A percentile compares a stretch with the other conserved stretches of the same genome.
Conservation (phyloP, 75 land plant genomes). For the Pinus albicaulis region DNA sequence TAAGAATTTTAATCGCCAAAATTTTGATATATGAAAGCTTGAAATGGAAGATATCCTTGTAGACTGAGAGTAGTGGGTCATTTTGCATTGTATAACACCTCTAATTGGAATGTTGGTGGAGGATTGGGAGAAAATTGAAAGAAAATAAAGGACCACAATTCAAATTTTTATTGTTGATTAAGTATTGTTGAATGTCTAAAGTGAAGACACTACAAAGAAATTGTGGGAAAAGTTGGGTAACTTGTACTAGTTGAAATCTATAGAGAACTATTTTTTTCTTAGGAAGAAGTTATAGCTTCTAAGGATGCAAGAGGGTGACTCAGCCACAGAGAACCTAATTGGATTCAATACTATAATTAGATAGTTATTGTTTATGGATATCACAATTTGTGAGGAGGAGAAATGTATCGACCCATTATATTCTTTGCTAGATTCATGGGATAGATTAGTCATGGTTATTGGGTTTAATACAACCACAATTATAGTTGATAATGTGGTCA, state of each 20-base stretch:
- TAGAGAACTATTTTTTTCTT: background rate
- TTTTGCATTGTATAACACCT: too few relatives aligned
- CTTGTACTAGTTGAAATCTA: too few relatives aligned
- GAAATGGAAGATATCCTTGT: too few relatives aligned
- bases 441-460: background rate
- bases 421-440: background rate
- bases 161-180: background rate
- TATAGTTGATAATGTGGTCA: background rate
- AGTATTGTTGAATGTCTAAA: too few relatives aligned
- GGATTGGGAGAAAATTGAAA: too few relatives aligned
- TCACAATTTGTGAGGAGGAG: background rate
- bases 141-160: too few relatives aligned
- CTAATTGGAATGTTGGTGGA: too few relatives aligned
- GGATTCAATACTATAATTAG: background rate
- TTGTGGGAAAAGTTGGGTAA: background rate
- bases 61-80: too few relatives aligned
- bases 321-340: background rate
- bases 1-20: too few relatives aligned
- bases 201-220: background rate
- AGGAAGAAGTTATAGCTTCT: background rate
- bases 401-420: background rate
- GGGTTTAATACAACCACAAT: background rate
- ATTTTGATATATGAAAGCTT: too few relatives aligned
- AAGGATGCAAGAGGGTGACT: too few relatives aligned
- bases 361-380: background rate